phyloP scores from a whole-genome alignment of 306 rosid genomes.

The Rosa lucieae region DNA sequence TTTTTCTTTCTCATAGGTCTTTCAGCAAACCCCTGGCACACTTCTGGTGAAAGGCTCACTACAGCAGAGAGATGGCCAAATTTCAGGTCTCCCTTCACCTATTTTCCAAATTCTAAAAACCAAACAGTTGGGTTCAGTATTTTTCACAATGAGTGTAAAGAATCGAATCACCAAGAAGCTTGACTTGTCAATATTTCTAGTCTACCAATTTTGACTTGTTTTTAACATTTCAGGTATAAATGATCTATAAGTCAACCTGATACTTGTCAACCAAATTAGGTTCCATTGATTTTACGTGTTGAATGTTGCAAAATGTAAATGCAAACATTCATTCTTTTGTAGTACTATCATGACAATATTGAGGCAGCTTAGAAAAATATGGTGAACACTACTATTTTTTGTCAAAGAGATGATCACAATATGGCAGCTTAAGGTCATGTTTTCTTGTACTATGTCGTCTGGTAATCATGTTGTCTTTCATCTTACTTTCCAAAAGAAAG shows the following conservation, averaged over 20 bases:
- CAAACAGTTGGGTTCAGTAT: background rate
- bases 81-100: slow-evolving; percentile 53
- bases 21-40: slow-evolving; percentile 86
- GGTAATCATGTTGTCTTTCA: background rate
- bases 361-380: background rate
- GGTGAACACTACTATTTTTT: background rate
- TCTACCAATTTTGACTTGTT: background rate
- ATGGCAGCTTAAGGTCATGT: background rate
- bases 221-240: background rate
- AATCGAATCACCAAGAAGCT: background rate
- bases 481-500: background rate
- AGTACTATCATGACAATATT: background rate
- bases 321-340: background rate
- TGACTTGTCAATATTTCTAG: background rate
- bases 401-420: background rate
- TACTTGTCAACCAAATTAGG: background rate
- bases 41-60: slow-evolving; percentile 82
- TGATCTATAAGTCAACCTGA: background rate
- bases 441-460: background rate
- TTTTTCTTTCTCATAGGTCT: slow-evolving; percentile 50
- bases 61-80: slow-evolving; percentile 49
- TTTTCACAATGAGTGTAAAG: background rate
- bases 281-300: background rate
- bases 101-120: background rate
- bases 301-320: background rate